Evolutionary conservation across 2,329 filamentous ascomycete species (phyloP).

Genomic region (Alternaria alternata): DNA sequence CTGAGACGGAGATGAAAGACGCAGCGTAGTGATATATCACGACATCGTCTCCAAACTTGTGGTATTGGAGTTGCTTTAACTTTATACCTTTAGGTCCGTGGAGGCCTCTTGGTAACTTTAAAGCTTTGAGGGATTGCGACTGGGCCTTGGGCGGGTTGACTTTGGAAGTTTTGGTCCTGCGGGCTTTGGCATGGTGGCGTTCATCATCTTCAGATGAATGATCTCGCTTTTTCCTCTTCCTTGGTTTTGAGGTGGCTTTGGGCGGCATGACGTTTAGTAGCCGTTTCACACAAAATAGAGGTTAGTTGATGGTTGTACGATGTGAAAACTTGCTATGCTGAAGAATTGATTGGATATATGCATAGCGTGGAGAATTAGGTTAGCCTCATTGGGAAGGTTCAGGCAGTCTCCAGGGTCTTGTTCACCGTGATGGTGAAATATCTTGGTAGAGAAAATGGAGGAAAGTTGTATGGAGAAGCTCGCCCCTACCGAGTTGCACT

Average conservation of each 20-base stretch:
- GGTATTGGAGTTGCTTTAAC: slow-evolving; percentile 20
- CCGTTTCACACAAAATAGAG: not conserved
- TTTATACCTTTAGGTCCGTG: not conserved
- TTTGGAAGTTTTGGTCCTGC: not conserved
- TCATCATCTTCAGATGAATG: not conserved
- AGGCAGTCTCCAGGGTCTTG: not conserved
- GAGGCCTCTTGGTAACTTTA: not conserved
- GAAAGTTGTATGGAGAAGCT: not conserved
- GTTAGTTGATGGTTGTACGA: not conserved
- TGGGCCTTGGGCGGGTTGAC: not conserved
- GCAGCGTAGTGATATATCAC: slow-evolving; percentile 32
- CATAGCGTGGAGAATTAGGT: not conserved
- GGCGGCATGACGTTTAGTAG: not conserved
- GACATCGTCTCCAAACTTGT: slow-evolving; percentile 25
- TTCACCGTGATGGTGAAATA: slow-evolving; percentile 1
- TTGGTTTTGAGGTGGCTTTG: not conserved
- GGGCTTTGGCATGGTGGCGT: not conserved
- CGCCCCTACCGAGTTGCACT: too few species aligned
- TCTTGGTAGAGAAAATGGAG: not conserved
- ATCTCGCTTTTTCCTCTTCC: not conserved
- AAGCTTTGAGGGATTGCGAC: not conserved
- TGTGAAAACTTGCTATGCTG: not conserved
- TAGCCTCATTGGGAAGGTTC: not conserved
- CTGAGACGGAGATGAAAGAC: slow-evolving; percentile 8
- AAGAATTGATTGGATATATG: not conserved